phyloP scores from a whole-genome alignment of 257 asterid species.

The Solanum pinnatisectum region DNA sequence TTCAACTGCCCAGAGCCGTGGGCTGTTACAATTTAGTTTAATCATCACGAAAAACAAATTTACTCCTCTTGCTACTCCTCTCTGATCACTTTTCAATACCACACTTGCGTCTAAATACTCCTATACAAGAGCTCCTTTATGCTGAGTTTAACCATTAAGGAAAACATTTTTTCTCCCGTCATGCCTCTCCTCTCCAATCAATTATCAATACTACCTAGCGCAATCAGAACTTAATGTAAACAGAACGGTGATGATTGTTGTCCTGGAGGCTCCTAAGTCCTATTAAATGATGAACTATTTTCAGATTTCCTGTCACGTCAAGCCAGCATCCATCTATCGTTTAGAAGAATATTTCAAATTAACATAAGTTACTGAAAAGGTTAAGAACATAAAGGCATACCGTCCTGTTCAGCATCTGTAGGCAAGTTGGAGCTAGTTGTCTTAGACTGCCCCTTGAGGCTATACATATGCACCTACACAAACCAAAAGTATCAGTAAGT shows the following conservation, averaged over 20 bases:
- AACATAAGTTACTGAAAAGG: neutral
- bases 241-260: neutral
- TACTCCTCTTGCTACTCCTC: neutral
- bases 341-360: neutral
- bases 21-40: neutral
- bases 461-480: conserved; percentile 55
- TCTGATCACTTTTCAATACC: neutral
- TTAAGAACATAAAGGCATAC: conserved; percentile 24
- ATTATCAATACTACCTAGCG: neutral
- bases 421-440: conserved; percentile 39
- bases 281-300: neutral
- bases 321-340: neutral
- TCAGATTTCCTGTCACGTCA: neutral
- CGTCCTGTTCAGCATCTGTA: conserved; percentile 43
- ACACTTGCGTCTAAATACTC: neutral
- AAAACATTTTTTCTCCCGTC: neutral
- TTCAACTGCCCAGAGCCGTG: neutral
- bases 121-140: neutral
- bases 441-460: conserved; percentile 33
- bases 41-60: neutral
- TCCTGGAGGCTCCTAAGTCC: neutral
- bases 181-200: neutral
- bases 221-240: neutral
- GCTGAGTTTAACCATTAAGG: neutral
- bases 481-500: conserved; percentile 5